phyloP scores from a whole-genome alignment of 169 alveolate genomes.

The Eimeria zaria region DNA sequence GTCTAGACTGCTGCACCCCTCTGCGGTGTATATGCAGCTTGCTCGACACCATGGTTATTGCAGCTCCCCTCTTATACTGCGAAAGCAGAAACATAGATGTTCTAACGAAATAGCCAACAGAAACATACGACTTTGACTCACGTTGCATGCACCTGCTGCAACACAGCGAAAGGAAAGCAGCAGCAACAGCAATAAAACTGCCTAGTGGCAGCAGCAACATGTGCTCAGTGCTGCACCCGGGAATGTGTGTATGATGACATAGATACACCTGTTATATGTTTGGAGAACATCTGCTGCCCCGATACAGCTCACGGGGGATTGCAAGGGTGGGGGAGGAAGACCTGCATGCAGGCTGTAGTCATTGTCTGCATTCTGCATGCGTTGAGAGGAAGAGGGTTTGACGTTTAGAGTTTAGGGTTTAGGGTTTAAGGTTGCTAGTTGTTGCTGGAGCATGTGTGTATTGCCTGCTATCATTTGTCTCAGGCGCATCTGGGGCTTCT shows the following conservation, averaged over 20 bases:
- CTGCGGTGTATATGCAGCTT: background rate
- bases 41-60: background rate
- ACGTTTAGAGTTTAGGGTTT: background rate
- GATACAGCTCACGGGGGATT: too few species aligned
- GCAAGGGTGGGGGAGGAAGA: background rate
- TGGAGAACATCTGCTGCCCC: background rate
- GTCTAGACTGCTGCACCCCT: background rate
- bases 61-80: background rate
- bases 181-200: background rate
- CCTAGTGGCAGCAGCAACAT: background rate
- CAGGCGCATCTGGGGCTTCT: constrained; percentile 55
- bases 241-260: background rate
- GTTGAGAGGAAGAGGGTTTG: too few species aligned
- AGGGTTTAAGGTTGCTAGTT: background rate
- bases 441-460: background rate
- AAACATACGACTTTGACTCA: too few species aligned
- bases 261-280: background rate
- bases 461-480: background rate
- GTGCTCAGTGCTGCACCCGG: background rate
- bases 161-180: background rate
- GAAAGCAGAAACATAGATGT: background rate
- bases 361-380: background rate
- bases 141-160: background rate
- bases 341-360: background rate
- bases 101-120: too few species aligned